Evolutionary conservation across 2,329 filamentous ascomycete species (phyloP).

Genomic region (Alternaria postmessia): DNA sequence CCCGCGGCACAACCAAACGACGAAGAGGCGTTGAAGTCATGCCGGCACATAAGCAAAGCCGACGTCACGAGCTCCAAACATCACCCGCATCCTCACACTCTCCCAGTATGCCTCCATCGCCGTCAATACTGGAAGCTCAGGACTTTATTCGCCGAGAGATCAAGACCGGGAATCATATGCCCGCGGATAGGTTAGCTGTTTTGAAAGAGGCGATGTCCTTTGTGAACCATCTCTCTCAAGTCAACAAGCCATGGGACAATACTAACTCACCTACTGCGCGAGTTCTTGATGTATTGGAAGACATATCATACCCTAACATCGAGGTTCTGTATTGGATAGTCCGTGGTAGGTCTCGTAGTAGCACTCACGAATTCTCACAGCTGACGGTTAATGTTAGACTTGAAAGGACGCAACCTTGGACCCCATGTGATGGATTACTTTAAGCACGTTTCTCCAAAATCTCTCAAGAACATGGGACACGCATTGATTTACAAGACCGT

Average conservation of each 20-base stretch:
- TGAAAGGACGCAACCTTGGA: too few species aligned
- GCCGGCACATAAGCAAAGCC: background rate
- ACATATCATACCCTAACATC: too few species aligned
- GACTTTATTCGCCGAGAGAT: constrained; percentile 27
- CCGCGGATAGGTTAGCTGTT: constrained; percentile 23
- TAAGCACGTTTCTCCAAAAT: constrained; percentile 30
- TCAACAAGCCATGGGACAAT: background rate
- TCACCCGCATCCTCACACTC: constrained; percentile 16
- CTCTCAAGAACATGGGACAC: constrained; percentile 28
- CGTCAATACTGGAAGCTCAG: constrained; percentile 24
- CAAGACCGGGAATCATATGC: constrained; percentile 15
- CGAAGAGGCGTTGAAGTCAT: constrained; percentile 8
- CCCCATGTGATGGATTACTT: constrained; percentile 30
- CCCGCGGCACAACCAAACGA: constrained; percentile 16
- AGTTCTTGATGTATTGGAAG: too few species aligned
- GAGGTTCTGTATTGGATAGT: too few species aligned
- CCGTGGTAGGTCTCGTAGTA: too few species aligned
- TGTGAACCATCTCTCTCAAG: constrained; percentile 21
- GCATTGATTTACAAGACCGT: constrained; percentile 24
- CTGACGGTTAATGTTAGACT: too few species aligned
- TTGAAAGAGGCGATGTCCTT: constrained; percentile 29
- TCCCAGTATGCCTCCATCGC: constrained; percentile 20
- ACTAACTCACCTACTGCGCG: too few species aligned
- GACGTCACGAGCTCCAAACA: constrained; percentile 6
- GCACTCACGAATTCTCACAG: too few species aligned